A percentile compares a stretch with the other conserved stretches of the same genome.
These are phyloP conservation scores for Nitzschia palea DNA, from an alignment of 108 stramenopile genomes.

Conservation along the genomic window DNA sequence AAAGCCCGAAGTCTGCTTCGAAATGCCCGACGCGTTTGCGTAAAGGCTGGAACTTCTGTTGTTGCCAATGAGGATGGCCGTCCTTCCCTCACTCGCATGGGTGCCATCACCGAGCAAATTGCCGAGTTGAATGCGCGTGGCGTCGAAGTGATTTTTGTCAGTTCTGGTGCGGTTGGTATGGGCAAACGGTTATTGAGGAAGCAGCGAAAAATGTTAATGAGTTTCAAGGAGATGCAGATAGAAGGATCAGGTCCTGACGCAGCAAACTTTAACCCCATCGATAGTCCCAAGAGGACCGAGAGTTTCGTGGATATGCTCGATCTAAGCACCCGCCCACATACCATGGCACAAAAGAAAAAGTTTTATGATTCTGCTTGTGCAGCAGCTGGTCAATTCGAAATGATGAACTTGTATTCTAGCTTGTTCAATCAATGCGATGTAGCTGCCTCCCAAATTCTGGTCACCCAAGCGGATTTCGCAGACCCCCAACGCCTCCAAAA, in stretches of 20 bases:
- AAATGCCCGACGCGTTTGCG: conserved; percentile 68
- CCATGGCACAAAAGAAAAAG: conserved; percentile 69
- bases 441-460: conserved; percentile 85
- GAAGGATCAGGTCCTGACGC: not conserved
- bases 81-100: conserved; percentile 86
- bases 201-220: conserved; percentile 66
- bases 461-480: conserved; percentile 89
- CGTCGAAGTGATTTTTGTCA: conserved; percentile 81
- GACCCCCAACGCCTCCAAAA: conserved; percentile 69
- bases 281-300: conserved; percentile 2
- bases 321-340: conserved; percentile 47
- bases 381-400: conserved; percentile 97
- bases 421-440: conserved; percentile 89
- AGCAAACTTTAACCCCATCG: not conserved
- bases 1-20: conserved; percentile 57
- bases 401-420: conserved; percentile 94
- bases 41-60: conserved; percentile 90
- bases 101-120: conserved; percentile 89
- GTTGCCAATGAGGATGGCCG: conserved; percentile 88
- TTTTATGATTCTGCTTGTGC: conserved; percentile 93
- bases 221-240: conserved; percentile 50
- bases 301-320: conserved; percentile 55
- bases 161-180: conserved; percentile 84
- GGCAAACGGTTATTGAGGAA: conserved; percentile 78
- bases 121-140: conserved; percentile 74